Base-by-base conservation (phyloP, 2,329 filamentous ascomycete species). In the Trematosphaeria pertusa region DNA sequence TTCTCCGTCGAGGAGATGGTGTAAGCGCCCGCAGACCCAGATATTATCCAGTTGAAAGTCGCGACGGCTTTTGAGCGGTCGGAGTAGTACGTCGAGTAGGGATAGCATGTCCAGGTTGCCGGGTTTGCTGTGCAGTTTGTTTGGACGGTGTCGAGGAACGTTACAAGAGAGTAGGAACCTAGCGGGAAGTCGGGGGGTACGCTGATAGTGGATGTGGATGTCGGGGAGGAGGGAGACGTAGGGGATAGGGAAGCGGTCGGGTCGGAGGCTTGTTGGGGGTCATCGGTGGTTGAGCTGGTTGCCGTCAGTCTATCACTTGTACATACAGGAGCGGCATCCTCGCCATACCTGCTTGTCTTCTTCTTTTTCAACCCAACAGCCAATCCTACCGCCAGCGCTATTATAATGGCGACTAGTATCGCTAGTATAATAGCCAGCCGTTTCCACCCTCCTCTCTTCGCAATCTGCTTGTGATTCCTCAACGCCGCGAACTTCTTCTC, bases 31-130 rank as follows among this genome's bases (percentile, higher is more conserved):
- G 49, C 14, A 0, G 73, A 70, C 1, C 73, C 71, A 2, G 69
- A 67, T 46, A 89, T 84, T 47, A 81, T 75, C 85, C 85, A 88
- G 63, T 81, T 78, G 67, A 87, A 87, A 5, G 77, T 81, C 0
- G 81, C 75, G 4, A 76, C 64, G 15, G 74, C 71, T 3, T 70
- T 70, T 5, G 73, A 65, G 8, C 64, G 61, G 11, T 74, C 67
- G 12, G 71, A 56, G 36, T 72, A 68, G 69, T 82, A 85, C 21
- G 75, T 75, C 2, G 69, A 72, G 59, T 80, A 81, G 1, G 85
- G 84, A 50, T 79, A 82, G 73, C 86, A 89, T 43, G 75, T 75
- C 83, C 85, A 89, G 1, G 83, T 83, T 4, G 75, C 70, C 0
- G 80, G 54, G 55, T 82, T 79, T 11, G 80, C 77, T 1, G 83